These are phyloP conservation scores for Mortierella sp. DNA, from an alignment of 371 early-diverging fungal genomes.

Conservation along the genomic window DNA sequence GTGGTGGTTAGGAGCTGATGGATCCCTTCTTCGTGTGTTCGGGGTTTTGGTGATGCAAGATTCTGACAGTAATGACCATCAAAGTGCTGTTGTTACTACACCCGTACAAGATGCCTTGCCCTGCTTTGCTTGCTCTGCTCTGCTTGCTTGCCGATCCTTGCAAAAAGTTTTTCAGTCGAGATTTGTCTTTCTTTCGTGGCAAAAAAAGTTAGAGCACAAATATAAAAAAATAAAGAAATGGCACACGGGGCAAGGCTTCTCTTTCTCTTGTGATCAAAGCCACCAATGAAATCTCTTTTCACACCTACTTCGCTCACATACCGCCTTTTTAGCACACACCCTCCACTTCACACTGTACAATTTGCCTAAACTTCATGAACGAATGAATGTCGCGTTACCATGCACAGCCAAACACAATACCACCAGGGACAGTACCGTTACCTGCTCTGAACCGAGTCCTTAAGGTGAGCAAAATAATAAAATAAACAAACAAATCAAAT, in stretches of 20 bases:
- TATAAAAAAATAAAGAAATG: not conserved
- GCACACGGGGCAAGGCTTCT: not conserved
- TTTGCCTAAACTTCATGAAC: not conserved
- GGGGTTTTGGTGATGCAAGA: not conserved
- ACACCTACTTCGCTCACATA: not conserved
- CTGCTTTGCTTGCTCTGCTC: no score
- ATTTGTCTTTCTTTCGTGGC: not conserved
- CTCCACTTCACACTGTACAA: not conserved
- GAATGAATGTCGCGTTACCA: conserved; percentile 6
- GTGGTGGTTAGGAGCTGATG: not conserved
- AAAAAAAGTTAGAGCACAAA: not conserved
- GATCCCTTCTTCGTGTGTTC: not conserved
- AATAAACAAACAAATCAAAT: no score
- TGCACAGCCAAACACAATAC: not conserved
- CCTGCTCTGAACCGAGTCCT: not conserved
- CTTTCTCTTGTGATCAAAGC: not conserved
- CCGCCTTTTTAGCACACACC: not conserved
- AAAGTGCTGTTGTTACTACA: not conserved
- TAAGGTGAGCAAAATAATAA: not conserved
- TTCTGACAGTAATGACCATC: not conserved
- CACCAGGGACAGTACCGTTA: not conserved
- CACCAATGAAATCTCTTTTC: not conserved
- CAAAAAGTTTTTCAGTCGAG: not conserved
- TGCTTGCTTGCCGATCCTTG: conserved; percentile 1
- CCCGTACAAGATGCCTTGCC: not conserved